Conservation (phyloP, 1,139 yeast species). For the Yamadazyma triangularis region DNA sequence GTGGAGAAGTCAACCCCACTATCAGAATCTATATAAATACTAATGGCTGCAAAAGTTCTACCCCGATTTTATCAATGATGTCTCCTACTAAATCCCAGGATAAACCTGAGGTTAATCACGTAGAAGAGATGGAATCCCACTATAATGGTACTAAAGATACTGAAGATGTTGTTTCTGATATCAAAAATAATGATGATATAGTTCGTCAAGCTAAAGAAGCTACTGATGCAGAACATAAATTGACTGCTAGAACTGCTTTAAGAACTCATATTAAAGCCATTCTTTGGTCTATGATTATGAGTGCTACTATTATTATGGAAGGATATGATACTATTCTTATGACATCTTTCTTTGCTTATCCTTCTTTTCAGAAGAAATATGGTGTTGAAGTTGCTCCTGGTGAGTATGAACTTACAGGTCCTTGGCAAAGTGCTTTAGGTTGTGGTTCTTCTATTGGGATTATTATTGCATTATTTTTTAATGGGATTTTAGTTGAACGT, state of each 20-base stretch:
- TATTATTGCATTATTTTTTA: conserved; percentile 32
- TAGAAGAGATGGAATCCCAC: too few relatives aligned
- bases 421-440: conserved; percentile 41
- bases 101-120: conserved; percentile 4
- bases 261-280: conserved; percentile 28
- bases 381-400: conserved; percentile 30
- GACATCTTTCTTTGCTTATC: conserved; percentile 36
- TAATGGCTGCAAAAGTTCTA: too few relatives aligned
- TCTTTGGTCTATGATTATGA: conserved; percentile 40
- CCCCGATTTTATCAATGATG: too few relatives aligned
- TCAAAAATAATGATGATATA: conserved; percentile 2
- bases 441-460: conserved; percentile 33
- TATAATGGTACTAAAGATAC: conserved; percentile 1
- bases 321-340: conserved; percentile 43
- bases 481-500: conserved; percentile 33
- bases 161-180: conserved; percentile 3
- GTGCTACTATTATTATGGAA: conserved; percentile 41
- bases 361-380: conserved; percentile 33
- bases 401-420: conserved; percentile 30
- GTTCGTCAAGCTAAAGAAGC: conserved; percentile 13
- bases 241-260: conserved; percentile 14
- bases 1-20: too few relatives aligned
- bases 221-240: conserved; percentile 14
- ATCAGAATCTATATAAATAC: too few relatives aligned
- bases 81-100: too few relatives aligned